phyloP scores from a whole-genome alignment of 2,329 filamentous ascomycete genomes.

The Ceratocystiopsis minuta region DNA sequence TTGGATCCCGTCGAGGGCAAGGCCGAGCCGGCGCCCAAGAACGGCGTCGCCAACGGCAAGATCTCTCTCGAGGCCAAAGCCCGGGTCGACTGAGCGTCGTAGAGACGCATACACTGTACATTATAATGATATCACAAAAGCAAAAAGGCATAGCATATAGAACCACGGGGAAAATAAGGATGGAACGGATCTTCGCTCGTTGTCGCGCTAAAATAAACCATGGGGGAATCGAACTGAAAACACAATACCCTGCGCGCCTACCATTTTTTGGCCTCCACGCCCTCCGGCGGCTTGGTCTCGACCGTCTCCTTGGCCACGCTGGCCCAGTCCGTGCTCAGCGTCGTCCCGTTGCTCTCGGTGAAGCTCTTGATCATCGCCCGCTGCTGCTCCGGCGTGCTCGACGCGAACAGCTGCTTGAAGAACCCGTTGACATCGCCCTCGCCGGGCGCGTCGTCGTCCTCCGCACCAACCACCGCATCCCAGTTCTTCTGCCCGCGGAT shows the following conservation, averaged over 20 bases:
- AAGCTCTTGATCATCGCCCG: conserved; percentile 98
- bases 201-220: background rate
- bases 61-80: conserved; percentile 7
- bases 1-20: conserved; percentile 11
- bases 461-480: conserved; percentile 51
- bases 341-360: conserved; percentile 80
- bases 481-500: conserved; percentile 73
- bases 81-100: conserved; percentile 10
- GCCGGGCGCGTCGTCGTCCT: conserved; percentile 38
- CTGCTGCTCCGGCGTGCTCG: conserved; percentile 58
- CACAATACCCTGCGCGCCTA: conserved; percentile 3
- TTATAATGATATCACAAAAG: background rate
- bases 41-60: background rate
- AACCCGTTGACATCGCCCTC: conserved; percentile 55
- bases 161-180: background rate
- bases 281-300: conserved; percentile 56
- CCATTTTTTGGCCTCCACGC: conserved; percentile 63
- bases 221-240: too few relatives aligned
- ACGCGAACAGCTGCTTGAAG: conserved; percentile 78
- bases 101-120: background rate
- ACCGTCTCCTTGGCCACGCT: conserved; percentile 60
- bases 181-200: background rate
- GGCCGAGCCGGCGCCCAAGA: background rate
- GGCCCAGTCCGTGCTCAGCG: conserved; percentile 79
- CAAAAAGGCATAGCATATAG: background rate